phyloP scores from a whole-genome alignment of 768 basidiomycete genomes.

The Mycena pura region DNA sequence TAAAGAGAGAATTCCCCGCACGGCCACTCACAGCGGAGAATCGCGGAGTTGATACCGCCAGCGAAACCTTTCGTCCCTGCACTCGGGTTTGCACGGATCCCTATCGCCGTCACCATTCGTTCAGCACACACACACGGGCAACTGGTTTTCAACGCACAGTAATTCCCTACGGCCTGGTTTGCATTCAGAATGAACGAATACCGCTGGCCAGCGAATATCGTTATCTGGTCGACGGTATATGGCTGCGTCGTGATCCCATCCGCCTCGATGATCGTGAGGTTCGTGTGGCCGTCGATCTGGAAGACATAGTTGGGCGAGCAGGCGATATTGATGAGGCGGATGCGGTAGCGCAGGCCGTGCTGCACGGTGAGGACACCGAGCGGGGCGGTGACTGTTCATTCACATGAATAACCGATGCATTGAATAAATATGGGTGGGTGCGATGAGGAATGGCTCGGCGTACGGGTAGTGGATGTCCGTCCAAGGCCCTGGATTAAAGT shows the following conservation, averaged over 20 bases:
- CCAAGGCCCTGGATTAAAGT: slow-evolving; percentile 20
- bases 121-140: background rate
- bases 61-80: background rate
- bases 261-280: slow-evolving; percentile 5
- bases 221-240: background rate
- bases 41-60: background rate
- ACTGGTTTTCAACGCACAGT: background rate
- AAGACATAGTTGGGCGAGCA: slow-evolving; percentile 37
- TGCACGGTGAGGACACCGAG: slow-evolving; percentile 11
- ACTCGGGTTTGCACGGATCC: background rate
- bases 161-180: background rate
- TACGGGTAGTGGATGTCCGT: slow-evolving; percentile 1
- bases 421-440: background rate
- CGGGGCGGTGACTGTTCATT: slow-evolving; percentile 4
- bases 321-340: slow-evolving; percentile 38
- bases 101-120: background rate
- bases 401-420: background rate
- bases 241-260: slow-evolving; percentile 2
- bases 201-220: background rate
- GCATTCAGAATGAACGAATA: background rate
- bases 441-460: background rate
- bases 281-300: slow-evolving; percentile 36
- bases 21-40: background rate
- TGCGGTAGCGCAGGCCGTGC: slow-evolving; percentile 30
- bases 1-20: background rate